These are phyloP conservation scores for Allantophomopsis cytisporea DNA, from an alignment of 2,329 filamentous ascomycete genomes.

Conservation along the genomic window DNA sequence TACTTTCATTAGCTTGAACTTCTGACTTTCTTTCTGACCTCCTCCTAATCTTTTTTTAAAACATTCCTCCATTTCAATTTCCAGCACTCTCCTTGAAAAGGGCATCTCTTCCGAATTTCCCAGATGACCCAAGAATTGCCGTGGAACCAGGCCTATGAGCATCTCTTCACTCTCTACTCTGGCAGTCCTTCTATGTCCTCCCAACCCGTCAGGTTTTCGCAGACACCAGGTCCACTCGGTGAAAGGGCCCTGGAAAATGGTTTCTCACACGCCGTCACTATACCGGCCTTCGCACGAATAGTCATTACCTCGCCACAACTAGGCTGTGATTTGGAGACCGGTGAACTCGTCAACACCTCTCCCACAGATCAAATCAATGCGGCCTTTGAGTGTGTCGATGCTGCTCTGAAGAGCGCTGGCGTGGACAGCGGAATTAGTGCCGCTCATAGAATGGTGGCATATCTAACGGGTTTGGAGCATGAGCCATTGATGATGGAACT, in stretches of 20 bases:
- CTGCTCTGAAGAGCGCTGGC: neutral
- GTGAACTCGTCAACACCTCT: neutral
- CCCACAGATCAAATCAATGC: neutral
- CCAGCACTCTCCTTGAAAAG: too few relatives aligned
- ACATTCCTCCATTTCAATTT: too few relatives aligned
- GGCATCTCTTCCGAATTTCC: too few relatives aligned
- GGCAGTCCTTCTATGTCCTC: too few relatives aligned
- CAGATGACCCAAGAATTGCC: too few relatives aligned
- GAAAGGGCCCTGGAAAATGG: neutral
- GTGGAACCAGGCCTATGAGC: too few relatives aligned
- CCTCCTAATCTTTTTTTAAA: too few relatives aligned
- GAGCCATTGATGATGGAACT: slow-evolving; percentile 1
- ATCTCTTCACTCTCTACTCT: too few relatives aligned
- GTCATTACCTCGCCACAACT: neutral
- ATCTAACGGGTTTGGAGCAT: neutral
- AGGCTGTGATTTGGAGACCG: neutral
- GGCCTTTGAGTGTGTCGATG: slow-evolving; percentile 1
- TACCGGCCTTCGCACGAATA: neutral
- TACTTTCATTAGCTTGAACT: too few relatives aligned
- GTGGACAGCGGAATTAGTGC: neutral
- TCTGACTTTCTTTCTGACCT: too few relatives aligned
- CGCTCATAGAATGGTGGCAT: neutral
- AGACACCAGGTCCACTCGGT: neutral
- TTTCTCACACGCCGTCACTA: neutral
- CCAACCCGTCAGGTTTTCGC: too few relatives aligned